A percentile compares a stretch with the other conserved stretches of the same genome.
phyloP scores from a whole-genome alignment of 2,329 filamentous ascomycete genomes.

The Daldinia sp. region DNA sequence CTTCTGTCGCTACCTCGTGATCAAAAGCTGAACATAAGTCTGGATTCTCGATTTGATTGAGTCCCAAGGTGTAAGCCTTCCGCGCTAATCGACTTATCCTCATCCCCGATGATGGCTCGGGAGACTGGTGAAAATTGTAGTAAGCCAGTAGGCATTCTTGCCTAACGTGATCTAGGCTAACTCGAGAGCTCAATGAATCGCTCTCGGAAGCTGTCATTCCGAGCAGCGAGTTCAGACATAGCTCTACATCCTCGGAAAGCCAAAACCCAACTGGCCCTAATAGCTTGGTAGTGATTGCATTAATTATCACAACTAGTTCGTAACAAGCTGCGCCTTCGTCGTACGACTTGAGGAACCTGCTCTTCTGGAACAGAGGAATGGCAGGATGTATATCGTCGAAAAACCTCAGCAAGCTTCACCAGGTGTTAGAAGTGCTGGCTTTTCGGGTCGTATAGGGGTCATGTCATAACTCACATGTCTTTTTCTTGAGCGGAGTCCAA shows the following conservation, averaged over 20 bases:
- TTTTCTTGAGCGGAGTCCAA: constrained; percentile 41
- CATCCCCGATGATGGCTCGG: constrained; percentile 52
- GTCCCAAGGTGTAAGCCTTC: constrained; percentile 51
- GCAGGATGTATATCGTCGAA: constrained; percentile 51
- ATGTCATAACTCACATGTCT: constrained; percentile 36
- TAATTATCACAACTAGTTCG: constrained; percentile 47
- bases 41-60: constrained; percentile 53
- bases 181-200: constrained; percentile 20
- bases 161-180: constrained; percentile 49
- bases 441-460: not conserved
- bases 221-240: constrained; percentile 45
- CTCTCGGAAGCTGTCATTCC: constrained; percentile 32
- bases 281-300: constrained; percentile 49
- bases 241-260: constrained; percentile 42
- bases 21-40: constrained; percentile 47
- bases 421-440: constrained; percentile 2
- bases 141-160: constrained; percentile 53
- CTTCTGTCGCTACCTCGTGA: constrained; percentile 35
- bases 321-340: constrained; percentile 41
- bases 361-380: constrained; percentile 49
- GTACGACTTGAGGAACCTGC: constrained; percentile 47
- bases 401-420: constrained; percentile 44
- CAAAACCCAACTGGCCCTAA: constrained; percentile 43
- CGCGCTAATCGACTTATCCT: constrained; percentile 51
- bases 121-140: constrained; percentile 55